Percentiles rank a stretch among this genome's conserved stretches.
phyloP scores from a whole-genome alignment of 1,284 basidiomycete species.

The Naganishia albida region DNA sequence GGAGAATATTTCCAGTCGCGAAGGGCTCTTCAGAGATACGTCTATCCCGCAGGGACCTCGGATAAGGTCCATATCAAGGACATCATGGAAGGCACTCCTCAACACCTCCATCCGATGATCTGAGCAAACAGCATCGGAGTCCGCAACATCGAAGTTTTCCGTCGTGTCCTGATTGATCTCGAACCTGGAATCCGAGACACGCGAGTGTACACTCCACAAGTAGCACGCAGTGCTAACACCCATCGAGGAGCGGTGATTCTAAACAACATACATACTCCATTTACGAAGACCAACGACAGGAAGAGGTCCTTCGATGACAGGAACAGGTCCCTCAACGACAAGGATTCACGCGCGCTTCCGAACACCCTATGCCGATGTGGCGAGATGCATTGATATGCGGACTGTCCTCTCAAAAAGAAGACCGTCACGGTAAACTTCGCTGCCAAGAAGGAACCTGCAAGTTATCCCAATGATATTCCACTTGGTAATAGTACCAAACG shows the following conservation, averaged over 20 bases:
- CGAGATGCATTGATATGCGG: conserved; percentile 9
- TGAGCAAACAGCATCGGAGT: conserved; percentile 11
- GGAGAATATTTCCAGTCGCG: conserved; percentile 15
- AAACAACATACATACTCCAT: too few relatives aligned
- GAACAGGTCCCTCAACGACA: neutral
- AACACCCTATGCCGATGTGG: conserved; percentile 1
- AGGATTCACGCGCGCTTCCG: neutral
- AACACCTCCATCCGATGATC: conserved; percentile 14
- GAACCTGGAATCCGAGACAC: conserved; percentile 7
- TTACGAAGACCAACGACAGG: neutral
- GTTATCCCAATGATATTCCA: neutral
- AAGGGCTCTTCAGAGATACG: neutral
- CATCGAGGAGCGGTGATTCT: too few relatives aligned
- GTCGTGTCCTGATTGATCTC: neutral
- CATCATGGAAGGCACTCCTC: neutral
- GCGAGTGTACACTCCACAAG: too few relatives aligned
- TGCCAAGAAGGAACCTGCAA: neutral
- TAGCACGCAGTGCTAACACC: too few relatives aligned
- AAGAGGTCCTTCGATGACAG: neutral
- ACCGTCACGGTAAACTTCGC: neutral
- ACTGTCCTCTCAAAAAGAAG: conserved; percentile 7
- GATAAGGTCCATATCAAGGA: neutral
- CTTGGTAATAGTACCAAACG: neutral
- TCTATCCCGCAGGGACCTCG: neutral
- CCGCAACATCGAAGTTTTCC: neutral